Evolutionary conservation across 208 protist species (phyloP).

Genomic region (Wallacemonas sp.): DNA sequence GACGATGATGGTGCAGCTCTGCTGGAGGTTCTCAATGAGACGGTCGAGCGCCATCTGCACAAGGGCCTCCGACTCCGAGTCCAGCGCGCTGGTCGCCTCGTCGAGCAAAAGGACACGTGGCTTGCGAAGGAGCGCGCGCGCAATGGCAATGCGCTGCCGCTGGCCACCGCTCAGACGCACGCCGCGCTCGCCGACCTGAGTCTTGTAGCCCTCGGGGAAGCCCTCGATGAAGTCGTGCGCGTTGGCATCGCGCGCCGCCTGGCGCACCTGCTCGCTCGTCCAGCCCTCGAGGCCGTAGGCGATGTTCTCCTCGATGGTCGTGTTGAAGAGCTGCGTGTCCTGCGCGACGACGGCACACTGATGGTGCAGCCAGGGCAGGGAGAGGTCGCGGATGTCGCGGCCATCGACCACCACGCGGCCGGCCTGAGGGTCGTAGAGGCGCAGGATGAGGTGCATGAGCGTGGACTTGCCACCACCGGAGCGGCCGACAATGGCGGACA

Average conservation of each 20-base stretch:
- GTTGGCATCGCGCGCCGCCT: constrained; percentile 53
- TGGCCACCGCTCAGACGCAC: constrained; percentile 93
- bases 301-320: constrained; percentile 87
- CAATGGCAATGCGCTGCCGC: constrained; percentile 95
- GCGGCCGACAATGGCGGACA: constrained; percentile 47
- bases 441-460: constrained; percentile 42
- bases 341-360: constrained; percentile 97
- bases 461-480: constrained; percentile 62
- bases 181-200: constrained; percentile 56
- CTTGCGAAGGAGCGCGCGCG: constrained; percentile 89
- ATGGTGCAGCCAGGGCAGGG: constrained; percentile 41
- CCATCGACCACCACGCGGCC: constrained; percentile 38
- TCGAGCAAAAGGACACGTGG: constrained; percentile 92
- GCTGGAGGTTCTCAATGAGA: constrained; percentile 43
- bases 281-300: constrained; percentile 39
- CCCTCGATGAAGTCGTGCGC: constrained; percentile 53
- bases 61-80: constrained; percentile 77
- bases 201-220: constrained; percentile 50
- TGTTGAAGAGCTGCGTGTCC: constrained; percentile 95
- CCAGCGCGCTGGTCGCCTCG: constrained; percentile 90
- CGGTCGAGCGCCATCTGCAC: constrained; percentile 89
- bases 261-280: constrained; percentile 34
- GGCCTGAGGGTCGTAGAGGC: constrained; percentile 72
- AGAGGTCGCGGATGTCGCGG: constrained; percentile 35
- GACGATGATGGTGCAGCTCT: constrained; percentile 68